Evolutionary conservation across 2,329 filamentous ascomycete genomes (phyloP), one percentile per base, ranked within the genome.

Genomic region (Dactylonectria estremocensis): DNA sequence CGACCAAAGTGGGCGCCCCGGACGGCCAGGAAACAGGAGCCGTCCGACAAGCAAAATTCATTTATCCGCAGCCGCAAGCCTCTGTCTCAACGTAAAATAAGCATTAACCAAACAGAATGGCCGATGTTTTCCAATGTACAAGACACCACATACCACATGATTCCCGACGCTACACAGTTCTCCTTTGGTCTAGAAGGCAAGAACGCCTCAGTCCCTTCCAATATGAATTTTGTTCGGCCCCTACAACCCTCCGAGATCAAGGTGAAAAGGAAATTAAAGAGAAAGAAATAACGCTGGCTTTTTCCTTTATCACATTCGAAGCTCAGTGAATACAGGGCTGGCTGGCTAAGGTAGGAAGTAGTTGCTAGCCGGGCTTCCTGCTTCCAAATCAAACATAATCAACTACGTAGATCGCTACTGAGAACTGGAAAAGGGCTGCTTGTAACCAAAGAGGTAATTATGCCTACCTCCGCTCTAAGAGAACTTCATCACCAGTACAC

Each of bases 381-480:
- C 35, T 40, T 16, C 35, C 11, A 14, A 40, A 40, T 54, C 37
- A 57, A 28, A 57, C 33, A 57, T 22, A 57, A 57, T 35, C 35
- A 54, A 54, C 18, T 35, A 18, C 28, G 33, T 35, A 57, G 33
- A 24, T 57, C 54, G 35, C 37, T 45, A 24, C 37, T 45, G 35
- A 48, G 43, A 58, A 49, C 43, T 6, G 40, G 55, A 48, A 57
- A 45, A 58, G 18, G 53, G 24, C 55, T 49, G 24, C 37, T 48
- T 48, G 8, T 37, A 49, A 59, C 45, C 28, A 59, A 59, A 59
- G 28, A 59, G 24, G n/a, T 49, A 59, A 59, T 49, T 49, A 46
- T 49, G n/a, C 56, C 43, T 59, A 14, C 43, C 45, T 59, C 56
- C 28, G 18, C 56, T 59, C 24, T 54, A 54, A 54, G 31, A 54